Evolutionary conservation across 345 rosid genomes (phyloP), one percentile per base, ranked within the genome.

Genomic region (Euphorbia lathyris): DNA sequence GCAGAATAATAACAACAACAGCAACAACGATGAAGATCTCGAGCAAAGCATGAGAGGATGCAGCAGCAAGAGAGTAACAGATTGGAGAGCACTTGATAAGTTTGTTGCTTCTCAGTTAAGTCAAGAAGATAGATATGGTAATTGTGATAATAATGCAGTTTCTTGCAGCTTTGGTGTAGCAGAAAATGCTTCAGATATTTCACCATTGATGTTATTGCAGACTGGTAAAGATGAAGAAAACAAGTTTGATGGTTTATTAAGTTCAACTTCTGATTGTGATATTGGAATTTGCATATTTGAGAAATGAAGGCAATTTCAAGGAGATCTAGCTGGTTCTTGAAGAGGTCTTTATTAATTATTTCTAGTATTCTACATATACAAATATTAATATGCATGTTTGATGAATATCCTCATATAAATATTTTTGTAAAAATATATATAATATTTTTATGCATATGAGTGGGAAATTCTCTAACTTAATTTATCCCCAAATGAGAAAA

Each of bases 31-130:
- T 32, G 81, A 63, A 67, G 85, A 77, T 55, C 27, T 22, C 62
- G 83, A 79, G n/a, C 83, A 63, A 38, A 52, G 51, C 23, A 19
- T 7, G 2, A 66, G 68, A 40, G 65, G 63, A n/a, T n/a, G n/a
- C n/a, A n/a, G n/a, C n/a, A n/a, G n/a, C 53, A 81, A 79, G 73
- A 78, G 69, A 67, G 90, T 87, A 56, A 91, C 93, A 0, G 97
- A 90, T 30, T 93, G 98, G 98, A 87, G 96, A 78, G 87, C 85
- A 3, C 80, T 90, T 20, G 98, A 93, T 73, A 88, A 86, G 84
- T 90, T 93, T 68, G 97, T 93, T 56, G 98, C 96, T n/a, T 88
- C 98, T 7, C 97, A 93, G 70, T 63, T 90, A 78, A 93, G 93
- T 69, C 95, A 90, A 56, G 98, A 87, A 75, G 88, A 87, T 13